A percentile compares a stretch with the other conserved stretches of the same genome.
These are phyloP conservation scores for Falciphora oryzae DNA, from an alignment of 2,329 filamentous ascomycete species.

Conservation along the genomic window DNA sequence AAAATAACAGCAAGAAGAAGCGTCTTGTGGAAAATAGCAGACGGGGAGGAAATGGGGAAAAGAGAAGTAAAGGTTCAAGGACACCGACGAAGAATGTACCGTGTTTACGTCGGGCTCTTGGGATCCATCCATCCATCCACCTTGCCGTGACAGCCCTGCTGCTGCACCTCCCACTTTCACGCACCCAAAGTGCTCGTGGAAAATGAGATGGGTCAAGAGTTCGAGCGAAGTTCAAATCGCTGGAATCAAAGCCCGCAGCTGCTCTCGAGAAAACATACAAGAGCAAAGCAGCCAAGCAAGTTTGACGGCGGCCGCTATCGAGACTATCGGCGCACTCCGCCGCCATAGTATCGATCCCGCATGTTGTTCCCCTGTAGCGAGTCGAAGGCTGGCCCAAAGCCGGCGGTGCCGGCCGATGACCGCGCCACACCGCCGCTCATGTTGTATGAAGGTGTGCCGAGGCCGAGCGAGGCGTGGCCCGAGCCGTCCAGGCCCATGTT, in stretches of 20 bases:
- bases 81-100: background rate
- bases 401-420: conserved; percentile 17
- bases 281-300: background rate
- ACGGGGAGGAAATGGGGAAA: background rate
- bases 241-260: background rate
- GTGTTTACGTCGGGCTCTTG: background rate
- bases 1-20: background rate
- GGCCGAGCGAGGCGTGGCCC: conserved; percentile 19
- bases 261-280: background rate
- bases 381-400: conserved; percentile 21
- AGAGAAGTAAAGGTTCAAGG: background rate
- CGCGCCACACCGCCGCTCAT: conserved; percentile 21
- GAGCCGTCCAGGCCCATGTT: conserved; percentile 24
- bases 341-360: conserved; percentile 18
- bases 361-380: conserved; percentile 14
- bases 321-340: conserved; percentile 12
- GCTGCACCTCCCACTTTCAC: background rate
- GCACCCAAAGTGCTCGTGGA: background rate
- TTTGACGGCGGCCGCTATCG: background rate
- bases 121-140: background rate
- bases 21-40: background rate
- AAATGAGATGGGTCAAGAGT: background rate
- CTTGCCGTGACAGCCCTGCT: background rate
- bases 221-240: background rate
- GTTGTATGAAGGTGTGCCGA: conserved; percentile 21